Base-by-base conservation (phyloP, 768 basidiomycete species). In the Amanita brunnescens region DNA sequence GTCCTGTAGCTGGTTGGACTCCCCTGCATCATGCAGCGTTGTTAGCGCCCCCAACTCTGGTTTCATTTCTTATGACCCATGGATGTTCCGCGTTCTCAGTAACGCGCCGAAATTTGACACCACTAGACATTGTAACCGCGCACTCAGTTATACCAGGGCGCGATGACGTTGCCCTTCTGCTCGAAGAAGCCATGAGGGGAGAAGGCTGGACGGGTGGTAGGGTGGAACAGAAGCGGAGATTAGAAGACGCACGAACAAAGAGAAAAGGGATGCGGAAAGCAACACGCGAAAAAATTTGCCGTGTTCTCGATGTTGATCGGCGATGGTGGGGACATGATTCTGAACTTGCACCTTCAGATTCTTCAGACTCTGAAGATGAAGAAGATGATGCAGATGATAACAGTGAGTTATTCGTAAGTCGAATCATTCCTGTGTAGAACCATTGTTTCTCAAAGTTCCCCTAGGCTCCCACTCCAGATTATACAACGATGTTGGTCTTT, bases 401-500 rank as follows among this genome's bases (percentile, higher is more conserved):
- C 3, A 77, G 74, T 20, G 76, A 78, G 70, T 68, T 54, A 70
- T 78, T 49, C 58, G 82, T 80, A 59, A 55, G 69, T 63, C 41
- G 20, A 41, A 32, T 53, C 10, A 37, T 37, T 47, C 24, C 45
- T n/a, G 26, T 44, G 40, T 48, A 41, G 40, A 14, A 51, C 39
- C 39, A 26, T 51, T 54, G 54, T 55, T 54, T n/a, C n/a, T n/a
- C n/a, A 49, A 62, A 61, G 62, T 54, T 49, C 58, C 49, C 29
- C 24, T 64, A 88, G 81, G 89, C 91, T 29, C 87, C 87, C 20
- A 74, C 76, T 16, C 67, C 76, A 59, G 85, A 89, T 62, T 91
- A 85, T 61, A 77, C 85, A 16, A 81, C 87, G 40, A 93, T 97
- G 88, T 87, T 99, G 42, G 95, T 91, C 14, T 98, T 94, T 69